phyloP scores from a whole-genome alignment of 2,329 filamentous ascomycete species.

The Calonectria pteridis region DNA sequence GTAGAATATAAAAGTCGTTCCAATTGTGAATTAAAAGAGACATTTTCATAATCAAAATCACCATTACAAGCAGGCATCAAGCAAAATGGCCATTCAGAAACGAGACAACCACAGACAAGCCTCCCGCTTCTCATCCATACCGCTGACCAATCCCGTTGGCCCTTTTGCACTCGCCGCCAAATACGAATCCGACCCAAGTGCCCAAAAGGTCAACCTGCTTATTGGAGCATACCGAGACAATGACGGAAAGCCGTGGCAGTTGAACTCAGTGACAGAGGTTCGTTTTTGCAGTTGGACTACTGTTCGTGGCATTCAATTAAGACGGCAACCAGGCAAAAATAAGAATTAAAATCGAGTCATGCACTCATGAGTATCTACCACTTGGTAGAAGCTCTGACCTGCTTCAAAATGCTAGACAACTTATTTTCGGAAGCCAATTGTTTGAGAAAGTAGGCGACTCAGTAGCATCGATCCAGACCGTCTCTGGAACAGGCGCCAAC shows the following conservation, averaged over 20 bases:
- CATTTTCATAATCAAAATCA: not conserved
- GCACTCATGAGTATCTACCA: not conserved
- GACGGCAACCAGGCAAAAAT: not conserved
- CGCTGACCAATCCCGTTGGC: not conserved
- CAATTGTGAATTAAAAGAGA: not conserved
- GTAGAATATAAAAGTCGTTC: not conserved
- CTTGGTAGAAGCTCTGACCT: not conserved
- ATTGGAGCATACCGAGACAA: conserved; percentile 12
- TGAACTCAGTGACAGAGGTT: not conserved
- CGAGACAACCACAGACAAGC: not conserved
- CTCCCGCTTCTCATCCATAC: not conserved
- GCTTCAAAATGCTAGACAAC: not conserved
- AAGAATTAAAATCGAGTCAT: not conserved
- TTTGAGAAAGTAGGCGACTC: not conserved
- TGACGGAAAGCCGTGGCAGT: not conserved
- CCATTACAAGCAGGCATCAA: not conserved
- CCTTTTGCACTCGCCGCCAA: conserved; percentile 5
- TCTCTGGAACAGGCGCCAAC: conserved; percentile 52
- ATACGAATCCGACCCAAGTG: not conserved
- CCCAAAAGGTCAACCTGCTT: not conserved
- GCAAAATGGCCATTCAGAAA: conserved; percentile 8
- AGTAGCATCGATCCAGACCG: conserved; percentile 50
- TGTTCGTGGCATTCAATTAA: not conserved
- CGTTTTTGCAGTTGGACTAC: not conserved
- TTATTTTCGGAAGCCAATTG: not conserved